Percentiles rank a stretch among this genome's conserved stretches.
Evolutionary conservation across 768 basidiomycete genomes (phyloP).

Genomic region (Crepidotus variabilis): DNA sequence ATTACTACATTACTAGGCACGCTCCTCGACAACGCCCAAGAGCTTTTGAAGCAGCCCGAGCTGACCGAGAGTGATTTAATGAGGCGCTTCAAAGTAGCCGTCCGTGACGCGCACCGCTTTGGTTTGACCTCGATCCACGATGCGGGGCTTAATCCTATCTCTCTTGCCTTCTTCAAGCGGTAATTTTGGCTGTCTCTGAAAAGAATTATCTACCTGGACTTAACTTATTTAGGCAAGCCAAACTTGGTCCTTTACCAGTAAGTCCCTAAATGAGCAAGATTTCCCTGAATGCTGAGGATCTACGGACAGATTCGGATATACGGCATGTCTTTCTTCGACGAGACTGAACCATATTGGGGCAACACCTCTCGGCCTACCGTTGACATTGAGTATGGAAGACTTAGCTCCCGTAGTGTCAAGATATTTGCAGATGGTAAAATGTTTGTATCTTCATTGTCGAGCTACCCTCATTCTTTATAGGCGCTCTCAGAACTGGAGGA

Average conservation of each 20-base stretch:
- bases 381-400: constrained; percentile 53
- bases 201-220: not conserved
- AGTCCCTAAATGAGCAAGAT: constrained; percentile 5
- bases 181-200: constrained; percentile 21
- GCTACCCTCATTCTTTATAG: constrained; percentile 27
- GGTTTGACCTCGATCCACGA: constrained; percentile 89
- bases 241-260: constrained; percentile 59
- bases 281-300: constrained; percentile 6
- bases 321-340: constrained; percentile 72
- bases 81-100: constrained; percentile 56
- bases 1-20: constrained; percentile 44
- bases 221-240: constrained; percentile 49
- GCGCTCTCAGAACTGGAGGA: constrained; percentile 86
- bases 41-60: constrained; percentile 59
- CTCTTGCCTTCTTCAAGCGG: constrained; percentile 74
- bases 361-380: constrained; percentile 54
- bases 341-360: constrained; percentile 70
- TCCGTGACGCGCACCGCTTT: constrained; percentile 60
- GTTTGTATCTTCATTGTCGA: constrained; percentile 2
- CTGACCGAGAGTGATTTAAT: constrained; percentile 62
- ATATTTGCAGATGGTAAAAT: constrained; percentile 67
- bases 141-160: constrained; percentile 66
- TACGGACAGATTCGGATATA: constrained; percentile 65
- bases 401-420: constrained; percentile 74
- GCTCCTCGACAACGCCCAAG: constrained; percentile 85